phyloP scores from a whole-genome alignment of 208 protist genomes.

The Acanthamoeba triangularis region DNA sequence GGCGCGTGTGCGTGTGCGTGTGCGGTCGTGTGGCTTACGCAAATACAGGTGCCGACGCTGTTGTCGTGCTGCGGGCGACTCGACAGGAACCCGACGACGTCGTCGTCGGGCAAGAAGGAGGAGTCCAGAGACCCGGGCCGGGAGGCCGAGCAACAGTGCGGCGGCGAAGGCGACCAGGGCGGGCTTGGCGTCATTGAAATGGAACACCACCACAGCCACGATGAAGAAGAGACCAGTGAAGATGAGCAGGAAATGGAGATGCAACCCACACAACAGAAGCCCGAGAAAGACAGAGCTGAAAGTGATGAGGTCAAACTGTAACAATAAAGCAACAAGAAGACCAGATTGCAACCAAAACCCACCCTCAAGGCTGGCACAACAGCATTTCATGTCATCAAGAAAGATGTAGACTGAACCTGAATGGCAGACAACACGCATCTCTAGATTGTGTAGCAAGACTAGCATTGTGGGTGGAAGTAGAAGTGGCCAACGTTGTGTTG shows the following conservation, averaged over 20 bases:
- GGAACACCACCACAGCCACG: background rate
- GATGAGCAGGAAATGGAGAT: background rate
- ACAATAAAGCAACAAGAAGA: too few species aligned
- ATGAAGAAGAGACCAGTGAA: background rate
- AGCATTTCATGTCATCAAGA: too few species aligned
- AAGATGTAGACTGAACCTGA: too few species aligned
- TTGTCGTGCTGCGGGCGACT: conserved; percentile 4
- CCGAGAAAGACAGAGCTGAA: background rate
- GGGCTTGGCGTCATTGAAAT: background rate
- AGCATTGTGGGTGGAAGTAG: background rate
- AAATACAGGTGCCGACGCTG: background rate
- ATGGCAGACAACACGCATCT: too few species aligned
- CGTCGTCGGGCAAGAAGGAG: background rate
- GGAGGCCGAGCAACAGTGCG: background rate
- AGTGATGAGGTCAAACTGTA: conserved; percentile 27
- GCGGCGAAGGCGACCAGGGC: background rate
- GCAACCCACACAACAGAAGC: background rate
- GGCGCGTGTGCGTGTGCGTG: too few species aligned
- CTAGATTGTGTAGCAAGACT: too few species aligned
- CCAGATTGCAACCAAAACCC: too few species aligned
- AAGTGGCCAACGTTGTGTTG: conserved; percentile 50
- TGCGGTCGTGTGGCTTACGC: background rate
- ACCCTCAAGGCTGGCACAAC: too few species aligned
- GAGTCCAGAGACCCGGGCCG: background rate
- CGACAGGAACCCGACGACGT: background rate